Base-by-base conservation (phyloP, 2,329 filamentous ascomycete genomes). In the Boeremia exigua region DNA sequence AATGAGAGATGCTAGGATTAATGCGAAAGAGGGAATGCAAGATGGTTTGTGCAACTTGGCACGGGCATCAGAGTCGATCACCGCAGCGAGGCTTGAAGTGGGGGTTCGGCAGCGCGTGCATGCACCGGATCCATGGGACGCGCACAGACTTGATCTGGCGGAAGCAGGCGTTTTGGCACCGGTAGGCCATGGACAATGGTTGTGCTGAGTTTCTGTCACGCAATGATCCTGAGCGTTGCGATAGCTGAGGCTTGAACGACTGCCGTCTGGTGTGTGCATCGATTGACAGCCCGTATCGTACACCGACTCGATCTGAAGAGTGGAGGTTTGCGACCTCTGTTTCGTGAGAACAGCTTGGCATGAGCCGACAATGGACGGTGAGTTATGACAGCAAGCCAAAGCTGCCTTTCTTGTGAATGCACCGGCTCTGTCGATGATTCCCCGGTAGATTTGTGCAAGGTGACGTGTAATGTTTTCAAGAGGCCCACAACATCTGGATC, bases 111-210 rank as follows among this genome's bases (percentile, higher is more conserved):
- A 58, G 61, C 58, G 65, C 60, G 62, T 64, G 66, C 66, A 59
- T 58, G 60, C 47, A 48, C 54, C 60, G 58, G 56, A 53, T 49
- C 61, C 58, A 62, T 67, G 65, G 62, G 53, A 62, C 52, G 52
- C 57, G 55, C 73, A 75, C 72, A 63, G 72, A 72, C 72, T 23
- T 61, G 70, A 73, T 74, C 68, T 71, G 62, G 61, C 66, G 60
- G 71, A 71, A 72, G 68, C 65, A 59, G 23, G 40, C 46, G 46
- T 46, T 30, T 53, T 56, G 47, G 42, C 30, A 48, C 44, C 37
- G 42, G 25, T 33, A 51, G 47, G 45, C 27, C 25, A 54, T 47
- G 49, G 60, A 56, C 34, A 58, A 45, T 52, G 49, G 49, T 48
- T 49, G 58, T 37, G 32, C 47, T 44, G 27, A 23, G 8, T 54